These are phyloP conservation scores for Hymenoscyphus occultus DNA, from an alignment of 2,329 filamentous ascomycete species.

Conservation along the genomic window DNA sequence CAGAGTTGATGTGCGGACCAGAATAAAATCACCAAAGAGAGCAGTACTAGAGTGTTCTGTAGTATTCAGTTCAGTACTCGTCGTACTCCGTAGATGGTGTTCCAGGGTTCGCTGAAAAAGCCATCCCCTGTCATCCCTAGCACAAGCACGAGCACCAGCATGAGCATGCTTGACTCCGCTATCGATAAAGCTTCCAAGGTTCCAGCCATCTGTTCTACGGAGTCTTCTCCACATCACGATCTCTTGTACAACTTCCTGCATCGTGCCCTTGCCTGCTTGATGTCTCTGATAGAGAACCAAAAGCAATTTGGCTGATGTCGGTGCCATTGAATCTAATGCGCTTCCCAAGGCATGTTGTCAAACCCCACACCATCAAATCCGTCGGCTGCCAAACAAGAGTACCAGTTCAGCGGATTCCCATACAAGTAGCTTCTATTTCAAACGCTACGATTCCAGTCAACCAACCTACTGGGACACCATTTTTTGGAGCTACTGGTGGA, in stretches of 20 bases:
- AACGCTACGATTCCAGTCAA: conserved; percentile 31
- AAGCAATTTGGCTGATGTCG: conserved; percentile 34
- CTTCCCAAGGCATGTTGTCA: conserved; percentile 24
- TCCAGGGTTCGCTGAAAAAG: background rate
- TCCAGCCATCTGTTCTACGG: background rate
- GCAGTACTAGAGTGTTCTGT: background rate
- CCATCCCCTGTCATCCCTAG: background rate
- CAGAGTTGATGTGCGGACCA: background rate
- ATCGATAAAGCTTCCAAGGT: conserved; percentile 14
- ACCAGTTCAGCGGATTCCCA: conserved; percentile 8
- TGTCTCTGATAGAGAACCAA: conserved; percentile 21
- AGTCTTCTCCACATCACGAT: background rate
- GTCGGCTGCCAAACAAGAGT: conserved; percentile 13
- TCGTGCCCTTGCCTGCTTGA: conserved; percentile 15
- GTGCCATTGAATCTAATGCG: conserved; percentile 26
- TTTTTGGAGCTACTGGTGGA: conserved; percentile 9
- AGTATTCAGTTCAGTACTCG: background rate
- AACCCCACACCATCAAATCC: conserved; percentile 18
- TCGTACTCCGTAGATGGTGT: background rate
- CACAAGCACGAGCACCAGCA: no score
- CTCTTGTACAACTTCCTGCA: background rate
- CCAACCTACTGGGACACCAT: conserved; percentile 12
- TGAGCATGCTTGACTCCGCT: background rate
- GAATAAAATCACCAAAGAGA: background rate
- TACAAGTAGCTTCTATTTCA: conserved; percentile 10